Evolutionary conservation across 129 eudicot genomes (phyloP), one percentile per base, ranked within the genome.

Genomic region (Pittosporum tobira): DNA sequence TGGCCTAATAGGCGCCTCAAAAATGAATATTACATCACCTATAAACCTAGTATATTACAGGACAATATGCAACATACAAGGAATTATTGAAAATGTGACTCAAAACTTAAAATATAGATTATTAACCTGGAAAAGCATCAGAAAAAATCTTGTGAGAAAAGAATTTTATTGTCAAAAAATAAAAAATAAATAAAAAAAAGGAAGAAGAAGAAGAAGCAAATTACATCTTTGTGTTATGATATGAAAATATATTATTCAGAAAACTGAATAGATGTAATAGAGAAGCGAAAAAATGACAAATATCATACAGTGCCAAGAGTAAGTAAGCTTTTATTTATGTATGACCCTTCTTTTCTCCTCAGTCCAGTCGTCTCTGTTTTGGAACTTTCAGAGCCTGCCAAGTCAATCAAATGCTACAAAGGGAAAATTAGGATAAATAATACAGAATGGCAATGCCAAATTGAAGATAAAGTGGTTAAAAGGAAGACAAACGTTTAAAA

Each of bases 341-440:
- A 86, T n/a, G 91, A 82, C 50, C 95, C 95, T 68, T 86, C 95
- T 71, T 82, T 86, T 69, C 95, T 79, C 74, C 95, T 76, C 69
- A 86, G 48, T 42, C 95, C 95, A 57, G 86, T 79, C 2, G 95
- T 86, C 74, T 82, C 95, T 2, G 91, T 73, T 68, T 86, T 86
- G 48, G 90, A 85, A 59, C 95, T 85, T 68, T 85, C 95, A 31
- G 95, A 85, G 71, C 95, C 94, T 56, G 89, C 95, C 63, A 86
- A 65, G 73, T 86, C 95, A 63, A 86, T 86, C 68, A 86, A 69
- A 79, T 86, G 90, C 95, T 86, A 70, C 82, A 79, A 70, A 68
- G 67, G 48, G 43, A 61, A 47, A 30, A 59, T 5, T 22, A 78
- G 18, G 37, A 48, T 59, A 15, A 63, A 68, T 51, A 20, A 11